Percentiles rank a stretch among this genome's conserved stretches.
Evolutionary conservation across 2,329 filamentous ascomycete species (phyloP).

Genomic region (Chrysoporthe austroafricana): DNA sequence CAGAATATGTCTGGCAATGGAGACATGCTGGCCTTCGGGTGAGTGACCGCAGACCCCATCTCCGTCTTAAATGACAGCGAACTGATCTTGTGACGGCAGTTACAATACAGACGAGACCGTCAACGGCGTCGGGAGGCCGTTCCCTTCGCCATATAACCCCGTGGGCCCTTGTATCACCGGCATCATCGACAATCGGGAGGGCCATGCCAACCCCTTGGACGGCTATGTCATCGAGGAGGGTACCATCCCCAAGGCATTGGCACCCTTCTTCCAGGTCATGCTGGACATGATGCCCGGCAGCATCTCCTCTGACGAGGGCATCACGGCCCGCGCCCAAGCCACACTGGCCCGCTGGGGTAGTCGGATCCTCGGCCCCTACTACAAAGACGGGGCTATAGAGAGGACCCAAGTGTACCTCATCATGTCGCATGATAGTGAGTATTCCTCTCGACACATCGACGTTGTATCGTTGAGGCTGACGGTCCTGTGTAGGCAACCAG

Average conservation of each 20-base stretch:
- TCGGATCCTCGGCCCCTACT: slow-evolving; percentile 63
- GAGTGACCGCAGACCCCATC: slow-evolving; percentile 29
- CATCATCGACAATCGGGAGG: slow-evolving; percentile 62
- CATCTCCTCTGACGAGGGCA: slow-evolving; percentile 41
- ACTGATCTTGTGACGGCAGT: slow-evolving; percentile 38
- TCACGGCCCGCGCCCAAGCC: slow-evolving; percentile 49
- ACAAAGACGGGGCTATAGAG: slow-evolving; percentile 57
- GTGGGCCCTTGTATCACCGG: slow-evolving; percentile 66
- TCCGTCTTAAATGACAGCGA: too few species aligned
- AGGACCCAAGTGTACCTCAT: slow-evolving; percentile 67
- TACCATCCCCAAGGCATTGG: slow-evolving; percentile 60
- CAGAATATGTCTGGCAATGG: slow-evolving; percentile 68
- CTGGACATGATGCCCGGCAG: slow-evolving; percentile 58
- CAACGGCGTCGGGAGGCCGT: slow-evolving; percentile 58
- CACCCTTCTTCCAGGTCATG: slow-evolving; percentile 59
- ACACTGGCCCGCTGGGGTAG: slow-evolving; percentile 54
- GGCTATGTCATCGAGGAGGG: slow-evolving; percentile 69
- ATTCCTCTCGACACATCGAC: background rate
- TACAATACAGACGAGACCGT: slow-evolving; percentile 63
- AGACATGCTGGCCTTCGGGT: slow-evolving; percentile 67
- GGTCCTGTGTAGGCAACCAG: slow-evolving; percentile 52
- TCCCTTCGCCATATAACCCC: slow-evolving; percentile 55
- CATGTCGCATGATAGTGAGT: slow-evolving; percentile 66
- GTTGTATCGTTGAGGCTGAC: slow-evolving; percentile 8
- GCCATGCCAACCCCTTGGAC: slow-evolving; percentile 57